Base-by-base conservation (phyloP, 148 eudicot genomes). In the Arctostaphylos glauca region DNA sequence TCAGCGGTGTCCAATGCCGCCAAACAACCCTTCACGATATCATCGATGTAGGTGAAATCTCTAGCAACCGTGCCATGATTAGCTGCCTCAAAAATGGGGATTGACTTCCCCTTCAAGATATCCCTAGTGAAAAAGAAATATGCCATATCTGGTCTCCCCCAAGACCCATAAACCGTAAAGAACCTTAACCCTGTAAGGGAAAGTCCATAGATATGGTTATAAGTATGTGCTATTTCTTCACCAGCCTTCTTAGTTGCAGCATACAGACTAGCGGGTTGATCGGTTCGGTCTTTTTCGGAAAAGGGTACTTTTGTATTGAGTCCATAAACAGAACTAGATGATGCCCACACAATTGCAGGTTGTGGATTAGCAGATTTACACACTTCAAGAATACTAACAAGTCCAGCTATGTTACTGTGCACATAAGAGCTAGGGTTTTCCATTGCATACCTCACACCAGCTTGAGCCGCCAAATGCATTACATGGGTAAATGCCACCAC, bases 91-190 rank as follows among this genome's bases (percentile, higher is more conserved):
- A 92, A 94, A 19, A 94, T 88, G 0, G 93, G 88, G 9, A 94
- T 91, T 6, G 90, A 81, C 68, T 92, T 92, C 64, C 95, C 92
- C 60, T 90, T 90, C 90, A 94, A 86, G 2, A 94, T 94, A 86
- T 92, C 97, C 85, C 77, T 89, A 6, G 95, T 92, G 58, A 93
- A 94, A 78, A 94, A 94, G 87, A 92, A 94, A 70, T 93, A 93
- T 0, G 97, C 97, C 97, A 93, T 93, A 50, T 93, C 97, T 19
- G 97, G 97, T 81, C 97, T 92, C 64, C 97, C 97, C 97, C 97
- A 93, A 47, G 95, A 95, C 0, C 97, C 97, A 85, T 93, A 93
- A 71, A 93, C 97, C 5, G 97, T 93, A 80, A 93, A 93, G 79
- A 93, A 93, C 75, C 97, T 86, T 87, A 94, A 87, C 47, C 92